These are phyloP conservation scores for Xerophyta viscosa DNA, from an alignment of 106 monocot species.

Conservation along the genomic window DNA sequence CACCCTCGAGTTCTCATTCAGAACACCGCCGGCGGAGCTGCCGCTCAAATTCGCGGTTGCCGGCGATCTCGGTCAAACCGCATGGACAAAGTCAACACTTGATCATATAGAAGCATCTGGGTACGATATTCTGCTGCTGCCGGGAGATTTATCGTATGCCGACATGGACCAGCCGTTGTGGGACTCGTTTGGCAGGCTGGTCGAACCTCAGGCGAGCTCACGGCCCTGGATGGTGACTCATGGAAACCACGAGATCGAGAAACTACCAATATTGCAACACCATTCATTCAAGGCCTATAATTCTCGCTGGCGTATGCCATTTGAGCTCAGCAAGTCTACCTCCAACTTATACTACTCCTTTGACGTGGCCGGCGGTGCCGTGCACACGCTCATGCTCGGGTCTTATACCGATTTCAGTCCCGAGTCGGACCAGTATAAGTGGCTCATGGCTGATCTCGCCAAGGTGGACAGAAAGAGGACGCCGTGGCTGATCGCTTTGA, in stretches of 20 bases:
- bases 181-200: constrained; percentile 76
- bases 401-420: constrained; percentile 47
- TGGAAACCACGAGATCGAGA: constrained; percentile 91
- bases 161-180: constrained; percentile 63
- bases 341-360: constrained; percentile 84
- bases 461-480: constrained; percentile 45
- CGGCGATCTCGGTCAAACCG: constrained; percentile 87
- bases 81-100: constrained; percentile 75
- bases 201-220: constrained; percentile 37
- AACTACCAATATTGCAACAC: constrained; percentile 7
- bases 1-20: constrained; percentile 49
- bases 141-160: constrained; percentile 89
- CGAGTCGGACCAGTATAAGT: constrained; percentile 50
- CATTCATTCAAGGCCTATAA: constrained; percentile 57
- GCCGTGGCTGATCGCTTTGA: constrained; percentile 62
- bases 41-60: constrained; percentile 49
- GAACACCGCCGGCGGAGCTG: constrained; percentile 53
- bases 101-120: constrained; percentile 24
- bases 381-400: constrained; percentile 78
- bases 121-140: constrained; percentile 77
- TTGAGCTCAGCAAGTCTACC: constrained; percentile 45
- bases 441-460: constrained; percentile 49
- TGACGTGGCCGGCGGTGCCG: constrained; percentile 51
- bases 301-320: constrained; percentile 60
- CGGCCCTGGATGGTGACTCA: constrained; percentile 90